Evolutionary conservation across 495 filamentous ascomycete species (phyloP).

Genomic region (Clohesyomyces aquaticus): DNA sequence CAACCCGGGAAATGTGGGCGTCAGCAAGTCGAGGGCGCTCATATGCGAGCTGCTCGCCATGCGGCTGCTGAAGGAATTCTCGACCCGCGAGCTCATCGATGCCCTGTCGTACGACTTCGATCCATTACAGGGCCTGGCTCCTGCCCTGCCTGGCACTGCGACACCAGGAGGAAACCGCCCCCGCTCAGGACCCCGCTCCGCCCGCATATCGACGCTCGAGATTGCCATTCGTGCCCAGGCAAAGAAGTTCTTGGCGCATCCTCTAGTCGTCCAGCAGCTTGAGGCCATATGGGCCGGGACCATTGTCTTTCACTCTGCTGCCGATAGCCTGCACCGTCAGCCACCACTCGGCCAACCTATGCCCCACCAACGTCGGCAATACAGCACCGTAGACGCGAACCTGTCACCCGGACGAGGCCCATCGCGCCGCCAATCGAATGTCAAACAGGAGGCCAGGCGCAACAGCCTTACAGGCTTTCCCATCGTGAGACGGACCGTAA

Average conservation of each 20-base stretch:
- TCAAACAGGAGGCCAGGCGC: conserved; percentile 18
- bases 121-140: conserved; percentile 78
- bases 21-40: conserved; percentile 78
- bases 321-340: conserved; percentile 76
- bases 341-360: conserved; percentile 21
- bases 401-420: conserved; percentile 32
- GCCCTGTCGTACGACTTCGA: conserved; percentile 92
- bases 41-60: conserved; percentile 92
- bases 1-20: conserved; percentile 80
- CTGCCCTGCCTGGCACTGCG: conserved; percentile 45
- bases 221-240: conserved; percentile 87
- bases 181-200: conserved; percentile 54
- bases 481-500: conserved; percentile 69
- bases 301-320: conserved; percentile 85
- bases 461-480: not conserved
- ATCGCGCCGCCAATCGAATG: conserved; percentile 19
- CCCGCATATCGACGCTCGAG: conserved; percentile 85
- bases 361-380: conserved; percentile 5
- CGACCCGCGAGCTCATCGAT: conserved; percentile 84
- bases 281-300: conserved; percentile 96
- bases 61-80: conserved; percentile 85
- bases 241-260: conserved; percentile 87
- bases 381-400: conserved; percentile 18
- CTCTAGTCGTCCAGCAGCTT: conserved; percentile 85
- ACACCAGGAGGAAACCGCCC: conserved; percentile 43